Base-by-base conservation (phyloP, 2,329 filamentous ascomycete species). In the Myriosclerotinia scirpicola region DNA sequence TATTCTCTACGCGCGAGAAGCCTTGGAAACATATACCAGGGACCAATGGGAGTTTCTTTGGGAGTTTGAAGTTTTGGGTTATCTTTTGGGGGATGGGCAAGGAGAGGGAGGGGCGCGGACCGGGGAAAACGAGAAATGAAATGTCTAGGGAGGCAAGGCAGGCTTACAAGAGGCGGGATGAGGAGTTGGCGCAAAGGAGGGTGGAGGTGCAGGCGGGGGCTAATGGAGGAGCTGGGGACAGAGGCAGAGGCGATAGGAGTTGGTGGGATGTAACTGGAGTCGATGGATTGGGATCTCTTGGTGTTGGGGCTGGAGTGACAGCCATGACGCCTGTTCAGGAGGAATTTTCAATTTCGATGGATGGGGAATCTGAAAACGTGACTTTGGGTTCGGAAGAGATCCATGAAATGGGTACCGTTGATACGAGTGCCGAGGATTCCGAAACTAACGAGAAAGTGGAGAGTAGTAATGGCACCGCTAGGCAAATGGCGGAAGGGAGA, bases 1-100 rank as follows among this genome's bases (percentile, higher is more conserved):
- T 93, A 30, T 93, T 93, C 76, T 84, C 83, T 40, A 79, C 84
- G 40, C 83, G 89, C 54, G 91, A 94, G 76, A 86, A 86, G 74
- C 90, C 90, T 0, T 93, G 90, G 90, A 79, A 80, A 54, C 81
- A 87, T 66, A 82, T 86, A 7, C 77, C 78, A 0, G 78, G 78
- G 22, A 77, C 75, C 20, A 76, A 81, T 48, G 79, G 80, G 44
- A 71, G 62, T 3, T 77, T 78, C 60, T 76, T 72, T 68, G 73
- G 70, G 15, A 76, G 75, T 67, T 68, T 78, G 26, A 76, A 74
- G 36, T 77, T 78, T 54, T 76, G 75, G 73, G 69, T 70, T 2
- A 34, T 65, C 12, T 61, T 56, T 38, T 34, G 14, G 3, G 22
- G 72, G 67, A 46, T 74, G 74, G 68, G 67, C 63, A 34, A 68